These are phyloP conservation scores for Sphenostylis stenocarpa DNA, from an alignment of 306 rosid genomes.

Conservation along the genomic window DNA sequence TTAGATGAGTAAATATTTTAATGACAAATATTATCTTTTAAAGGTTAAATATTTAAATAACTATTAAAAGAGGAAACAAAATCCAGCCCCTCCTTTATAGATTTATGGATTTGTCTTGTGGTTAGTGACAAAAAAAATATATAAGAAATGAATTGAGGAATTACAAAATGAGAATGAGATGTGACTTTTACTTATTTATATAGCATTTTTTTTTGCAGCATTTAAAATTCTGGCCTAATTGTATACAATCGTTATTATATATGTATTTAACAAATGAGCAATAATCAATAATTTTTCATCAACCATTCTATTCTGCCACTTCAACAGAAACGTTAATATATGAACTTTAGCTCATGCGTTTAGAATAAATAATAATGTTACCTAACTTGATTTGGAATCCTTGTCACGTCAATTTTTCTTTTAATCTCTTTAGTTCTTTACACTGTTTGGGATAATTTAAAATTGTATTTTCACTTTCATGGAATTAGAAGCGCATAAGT, in stretches of 20 bases:
- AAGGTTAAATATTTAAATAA: too few species aligned
- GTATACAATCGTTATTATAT: too few species aligned
- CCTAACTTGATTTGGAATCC: constrained; percentile 1
- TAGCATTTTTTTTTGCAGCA: not conserved
- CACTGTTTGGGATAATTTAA: not conserved
- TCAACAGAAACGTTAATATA: not conserved
- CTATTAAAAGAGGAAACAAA: too few species aligned
- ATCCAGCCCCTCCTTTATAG: too few species aligned
- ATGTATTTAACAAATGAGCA: not conserved
- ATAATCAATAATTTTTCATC: not conserved
- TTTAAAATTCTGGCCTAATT: too few species aligned
- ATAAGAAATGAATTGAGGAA: not conserved
- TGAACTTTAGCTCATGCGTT: not conserved
- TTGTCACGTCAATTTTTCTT: not conserved
- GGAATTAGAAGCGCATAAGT: constrained; percentile 3
- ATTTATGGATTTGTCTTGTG: not conserved
- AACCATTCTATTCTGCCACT: not conserved
- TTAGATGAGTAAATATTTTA: too few species aligned
- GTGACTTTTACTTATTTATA: too few species aligned
- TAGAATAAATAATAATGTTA: not conserved
- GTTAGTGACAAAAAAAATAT: not conserved
- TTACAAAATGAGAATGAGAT: not conserved
- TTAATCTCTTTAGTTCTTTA: not conserved
- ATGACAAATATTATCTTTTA: too few species aligned
- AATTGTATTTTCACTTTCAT: not conserved